Conservation (phyloP, 2,329 filamentous ascomycete species). For the Fusarium robinianum region DNA sequence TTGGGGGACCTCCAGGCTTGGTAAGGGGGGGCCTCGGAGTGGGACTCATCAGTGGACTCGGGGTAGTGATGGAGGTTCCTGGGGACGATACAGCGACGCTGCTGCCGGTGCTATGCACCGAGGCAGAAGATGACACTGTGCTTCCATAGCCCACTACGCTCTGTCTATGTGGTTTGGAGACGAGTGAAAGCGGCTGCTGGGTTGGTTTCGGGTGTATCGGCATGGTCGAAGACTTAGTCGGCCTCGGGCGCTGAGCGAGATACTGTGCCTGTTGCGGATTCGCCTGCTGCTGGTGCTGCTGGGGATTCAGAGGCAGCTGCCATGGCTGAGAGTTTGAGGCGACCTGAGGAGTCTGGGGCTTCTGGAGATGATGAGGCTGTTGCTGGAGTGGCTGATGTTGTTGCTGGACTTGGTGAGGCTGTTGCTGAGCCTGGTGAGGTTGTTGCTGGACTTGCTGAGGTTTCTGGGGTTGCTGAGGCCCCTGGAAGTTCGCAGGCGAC, state of each 20-base stretch:
- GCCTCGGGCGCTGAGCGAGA: neutral
- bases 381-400: slow-evolving; percentile 4
- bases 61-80: slow-evolving; percentile 14
- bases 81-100: slow-evolving; percentile 16
- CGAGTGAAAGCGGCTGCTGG: slow-evolving; percentile 3
- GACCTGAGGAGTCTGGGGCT: neutral
- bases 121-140: slow-evolving; percentile 8
- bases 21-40: slow-evolving; percentile 8
- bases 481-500: neutral
- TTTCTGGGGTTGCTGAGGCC: neutral
- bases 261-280: neutral
- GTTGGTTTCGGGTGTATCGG: slow-evolving; percentile 6
- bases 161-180: slow-evolving; percentile 5
- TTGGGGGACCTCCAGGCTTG: slow-evolving; percentile 3
- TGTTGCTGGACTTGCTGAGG: neutral
- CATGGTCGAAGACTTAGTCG: neutral
- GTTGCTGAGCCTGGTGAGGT: neutral
- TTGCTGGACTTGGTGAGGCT: neutral
- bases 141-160: slow-evolving; percentile 6
- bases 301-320: slow-evolving; percentile 10
- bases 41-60: slow-evolving; percentile 9
- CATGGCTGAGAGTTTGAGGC: neutral
- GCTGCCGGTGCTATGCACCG: slow-evolving; percentile 10
- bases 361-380: neutral
- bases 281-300: neutral